Evolutionary conservation across 441 rosid genomes (phyloP), one percentile per base, ranked within the genome.

Genomic region (Populus hybrid): DNA sequence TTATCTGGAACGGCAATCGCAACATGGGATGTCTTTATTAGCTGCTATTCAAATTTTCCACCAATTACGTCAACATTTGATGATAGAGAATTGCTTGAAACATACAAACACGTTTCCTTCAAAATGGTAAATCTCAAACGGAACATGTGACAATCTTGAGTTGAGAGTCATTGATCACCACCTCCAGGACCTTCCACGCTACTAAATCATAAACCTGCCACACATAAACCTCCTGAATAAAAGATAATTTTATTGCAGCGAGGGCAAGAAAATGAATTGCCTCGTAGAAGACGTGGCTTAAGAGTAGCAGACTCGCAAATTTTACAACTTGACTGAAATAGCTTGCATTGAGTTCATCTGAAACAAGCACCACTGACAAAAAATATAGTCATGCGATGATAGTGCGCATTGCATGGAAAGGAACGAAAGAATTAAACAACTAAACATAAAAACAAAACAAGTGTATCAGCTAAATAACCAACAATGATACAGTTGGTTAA

Each of bases 401-500:
- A 53, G 70, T 36, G 57, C 57, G 36, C 57, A 67, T 20, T 14
- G 36, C 24, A 57, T 67, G 21, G 73, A 68, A 57, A 70, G 20
- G 75, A 75, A 73, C 74, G 59, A 79, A 78, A 81, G 69, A 61
- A 66, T 38, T 26, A 28, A 66, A 53, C 11, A 79, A n/a, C n/a
- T 18, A 12, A 71, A 64, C 16, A 4, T 38, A 63, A 67, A 69
- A 69, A 23, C 36, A 34, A 67, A 75, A 77, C 71, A 82, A 76
- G 76, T 76, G 75, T 79, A 69, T 80, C 68, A 79, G 66, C 69
- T 75, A 26, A 79, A 59, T 21, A 84, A 75, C 84, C 86, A 86
- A 82, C 85, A 69, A 74, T 65, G 73, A 34, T 57, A 74, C 73
- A 67, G 82, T 80, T 80, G 85, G 81, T 78, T 75, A 71, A 74